Evolutionary conservation across 179 eudicot species (phyloP).

Genomic region (Patellifolia procumbens): DNA sequence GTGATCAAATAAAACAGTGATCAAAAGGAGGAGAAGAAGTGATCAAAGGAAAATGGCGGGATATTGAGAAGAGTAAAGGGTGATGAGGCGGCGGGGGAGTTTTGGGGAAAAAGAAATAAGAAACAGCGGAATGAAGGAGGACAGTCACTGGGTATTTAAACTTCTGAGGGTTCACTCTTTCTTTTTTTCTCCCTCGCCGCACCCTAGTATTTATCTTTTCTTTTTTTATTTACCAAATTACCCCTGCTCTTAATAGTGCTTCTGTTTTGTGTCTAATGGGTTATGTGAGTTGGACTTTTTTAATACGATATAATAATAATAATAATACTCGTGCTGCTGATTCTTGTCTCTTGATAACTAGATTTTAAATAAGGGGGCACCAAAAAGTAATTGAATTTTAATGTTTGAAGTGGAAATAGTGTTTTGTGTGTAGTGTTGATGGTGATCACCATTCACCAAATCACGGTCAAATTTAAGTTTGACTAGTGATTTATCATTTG

Average conservation of each 20-base stretch:
- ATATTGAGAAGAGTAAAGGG: too few species aligned
- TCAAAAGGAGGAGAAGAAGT: not conserved
- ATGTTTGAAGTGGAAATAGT: not conserved
- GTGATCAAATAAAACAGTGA: conserved; percentile 4
- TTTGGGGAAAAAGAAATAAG: too few species aligned
- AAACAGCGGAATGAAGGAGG: not conserved
- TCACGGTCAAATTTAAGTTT: conserved; percentile 15
- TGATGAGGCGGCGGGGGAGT: too few species aligned
- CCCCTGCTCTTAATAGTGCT: too few species aligned
- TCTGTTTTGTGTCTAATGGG: not conserved
- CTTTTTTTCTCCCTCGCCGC: conserved; percentile 24
- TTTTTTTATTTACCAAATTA: not conserved
- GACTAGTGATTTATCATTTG: conserved; percentile 14
- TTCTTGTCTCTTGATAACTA: not conserved
- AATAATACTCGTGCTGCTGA: not conserved
- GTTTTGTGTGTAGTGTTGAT: not conserved
- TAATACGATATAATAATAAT: not conserved
- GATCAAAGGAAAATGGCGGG: conserved; percentile 29
- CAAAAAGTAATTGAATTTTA: too few species aligned
- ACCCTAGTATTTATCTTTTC: conserved; percentile 25
- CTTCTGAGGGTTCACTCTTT: not conserved
- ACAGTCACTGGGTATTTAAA: conserved; percentile 22
- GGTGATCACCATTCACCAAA: not conserved
- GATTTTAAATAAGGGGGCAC: not conserved
- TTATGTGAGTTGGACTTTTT: not conserved